Conservation (phyloP, 352 stramenopile genomes). For the Pythium biforme region DNA sequence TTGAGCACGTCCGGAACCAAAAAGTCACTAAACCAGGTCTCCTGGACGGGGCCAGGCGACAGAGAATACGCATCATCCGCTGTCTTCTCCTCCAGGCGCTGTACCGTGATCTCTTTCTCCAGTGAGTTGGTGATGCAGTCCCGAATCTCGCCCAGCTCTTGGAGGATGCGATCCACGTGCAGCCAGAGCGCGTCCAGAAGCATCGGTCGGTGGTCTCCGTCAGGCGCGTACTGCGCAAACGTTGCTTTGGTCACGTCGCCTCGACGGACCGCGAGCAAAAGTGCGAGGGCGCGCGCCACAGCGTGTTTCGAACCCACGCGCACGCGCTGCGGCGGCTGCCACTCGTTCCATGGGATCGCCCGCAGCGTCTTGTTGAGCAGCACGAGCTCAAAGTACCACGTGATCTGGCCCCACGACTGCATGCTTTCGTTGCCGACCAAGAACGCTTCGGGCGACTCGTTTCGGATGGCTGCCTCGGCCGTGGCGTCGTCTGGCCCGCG, state of each 20-base stretch:
- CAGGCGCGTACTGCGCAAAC: not conserved
- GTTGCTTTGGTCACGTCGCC: conserved; percentile 17
- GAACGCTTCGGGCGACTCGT: conserved; percentile 10
- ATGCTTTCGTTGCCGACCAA: conserved; percentile 9
- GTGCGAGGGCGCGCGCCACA: not conserved
- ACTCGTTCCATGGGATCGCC: conserved; percentile 5
- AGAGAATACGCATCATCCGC: conserved; percentile 19
- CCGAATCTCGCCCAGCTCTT: conserved; percentile 11
- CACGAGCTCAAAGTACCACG: conserved; percentile 20
- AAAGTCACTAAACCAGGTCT: conserved; percentile 37
- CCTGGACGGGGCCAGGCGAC: conserved; percentile 28
- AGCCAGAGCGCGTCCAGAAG: conserved; percentile 19
- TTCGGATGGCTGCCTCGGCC: no score
- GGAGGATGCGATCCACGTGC: conserved; percentile 24
- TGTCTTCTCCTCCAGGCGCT: no score
- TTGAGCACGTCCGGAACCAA: conserved; percentile 27
- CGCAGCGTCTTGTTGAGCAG: conserved; percentile 10
- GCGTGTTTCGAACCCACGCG: conserved; percentile 1
- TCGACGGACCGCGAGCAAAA: conserved; percentile 12
- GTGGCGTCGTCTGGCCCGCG: no score
- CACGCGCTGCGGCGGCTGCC: not conserved
- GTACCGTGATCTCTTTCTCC: conserved; percentile 16
- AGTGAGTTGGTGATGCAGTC: conserved; percentile 16
- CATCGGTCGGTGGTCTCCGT: conserved; percentile 4
- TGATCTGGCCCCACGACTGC: conserved; percentile 18